Evolutionary conservation across 139 green algal genomes (phyloP), one percentile per base, ranked within the genome.

Genomic region (Chlamydomonas urium): DNA sequence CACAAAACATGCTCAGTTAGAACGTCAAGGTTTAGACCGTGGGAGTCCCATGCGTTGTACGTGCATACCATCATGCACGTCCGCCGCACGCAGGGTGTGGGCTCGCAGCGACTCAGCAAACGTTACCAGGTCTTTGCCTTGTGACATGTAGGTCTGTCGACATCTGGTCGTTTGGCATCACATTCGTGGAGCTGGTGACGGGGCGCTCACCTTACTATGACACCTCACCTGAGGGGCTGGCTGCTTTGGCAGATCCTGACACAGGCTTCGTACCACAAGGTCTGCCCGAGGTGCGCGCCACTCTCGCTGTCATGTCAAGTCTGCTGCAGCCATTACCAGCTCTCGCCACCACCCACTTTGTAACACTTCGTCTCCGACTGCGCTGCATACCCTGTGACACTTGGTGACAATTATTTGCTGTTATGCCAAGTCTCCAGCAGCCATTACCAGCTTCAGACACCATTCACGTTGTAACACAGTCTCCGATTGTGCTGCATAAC

Each of bases 141-240:
- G 17, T 56, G 17, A 26, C 45, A 26, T 31, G n/a, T n/a, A 68
- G 60, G 60, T 68, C 60, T 48, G 60, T 71, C 5, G 63, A 71
- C 29, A 6, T 71, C 4, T 71, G 36, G 37, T 71, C 63, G 19
- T 56, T 71, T 34, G 63, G 63, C n/a, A 57, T 71, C 37, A 71
- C 63, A 6, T 71, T 71, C 24, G 38, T 71, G 5, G 63, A 71
- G 38, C 38, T 71, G 38, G 35, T 71, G 28, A 71, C 63, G 17
- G 63, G 63, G n/a, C 5, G 10, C 37, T 17, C 8, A 8, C 63
- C 36, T 4, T 59, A 56, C 36, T 71, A 71, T 29, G 63, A 71
- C 38, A 71, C 38, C 4, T 71, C 63, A 29, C 36, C 63, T 8
- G 63, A 71, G 23, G 63, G 37, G 10, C 38, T 71, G 5, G n/a